phyloP scores from a whole-genome alignment of 441 rosid genomes.

The Viola pubescens region DNA sequence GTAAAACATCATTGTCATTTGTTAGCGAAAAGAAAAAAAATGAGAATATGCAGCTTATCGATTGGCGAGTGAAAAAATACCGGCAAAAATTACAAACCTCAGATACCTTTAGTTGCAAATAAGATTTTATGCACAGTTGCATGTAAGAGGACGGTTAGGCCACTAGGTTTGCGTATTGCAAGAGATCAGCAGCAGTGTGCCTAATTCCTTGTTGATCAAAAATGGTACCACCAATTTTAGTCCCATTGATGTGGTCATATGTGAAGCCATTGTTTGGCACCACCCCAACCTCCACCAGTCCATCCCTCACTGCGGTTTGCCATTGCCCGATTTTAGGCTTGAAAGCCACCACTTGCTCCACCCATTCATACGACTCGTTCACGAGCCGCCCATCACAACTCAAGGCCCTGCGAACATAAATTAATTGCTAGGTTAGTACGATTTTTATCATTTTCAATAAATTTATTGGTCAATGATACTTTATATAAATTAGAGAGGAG shows the following conservation, averaged over 20 bases:
- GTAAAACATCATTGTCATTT: too few species aligned
- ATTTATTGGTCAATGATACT: too few species aligned
- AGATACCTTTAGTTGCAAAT: slow-evolving; percentile 39
- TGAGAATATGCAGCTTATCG: background rate
- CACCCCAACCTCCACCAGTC: slow-evolving; percentile 65
- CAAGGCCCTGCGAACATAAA: slow-evolving; percentile 24
- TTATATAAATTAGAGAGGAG: too few species aligned
- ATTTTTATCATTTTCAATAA: too few species aligned
- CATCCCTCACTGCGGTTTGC: slow-evolving; percentile 80
- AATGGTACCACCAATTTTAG: slow-evolving; percentile 80
- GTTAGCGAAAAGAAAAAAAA: background rate
- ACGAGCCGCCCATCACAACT: slow-evolving; percentile 68
- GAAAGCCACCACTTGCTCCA: slow-evolving; percentile 59
- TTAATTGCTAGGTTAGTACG: background rate
- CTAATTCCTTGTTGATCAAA: slow-evolving; percentile 55
- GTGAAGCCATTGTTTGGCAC: slow-evolving; percentile 76
- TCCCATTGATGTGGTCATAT: slow-evolving; percentile 75
- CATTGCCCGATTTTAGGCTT: slow-evolving; percentile 53
- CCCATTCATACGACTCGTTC: slow-evolving; percentile 81
- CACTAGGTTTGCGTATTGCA: slow-evolving; percentile 50
- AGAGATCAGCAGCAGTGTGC: slow-evolving; percentile 76
- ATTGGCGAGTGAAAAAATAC: too few species aligned
- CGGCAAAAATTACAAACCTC: background rate
- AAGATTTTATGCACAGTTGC: slow-evolving; percentile 54
- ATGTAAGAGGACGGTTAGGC: slow-evolving; percentile 55